Base-by-base conservation (phyloP, 768 basidiomycete species). In the Hypholoma sublateritium region DNA sequence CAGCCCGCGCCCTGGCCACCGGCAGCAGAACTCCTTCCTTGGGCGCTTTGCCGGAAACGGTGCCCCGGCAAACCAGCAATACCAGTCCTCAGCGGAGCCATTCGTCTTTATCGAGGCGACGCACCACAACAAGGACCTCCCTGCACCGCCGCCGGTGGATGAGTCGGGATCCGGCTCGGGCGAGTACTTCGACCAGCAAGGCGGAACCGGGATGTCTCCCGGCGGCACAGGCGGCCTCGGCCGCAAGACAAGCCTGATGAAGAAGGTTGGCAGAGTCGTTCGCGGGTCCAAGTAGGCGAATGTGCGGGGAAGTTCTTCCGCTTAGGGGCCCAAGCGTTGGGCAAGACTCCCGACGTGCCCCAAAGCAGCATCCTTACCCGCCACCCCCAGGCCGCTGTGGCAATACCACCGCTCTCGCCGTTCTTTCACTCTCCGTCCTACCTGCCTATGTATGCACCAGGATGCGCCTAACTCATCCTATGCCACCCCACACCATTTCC, bases 241-340 rank as follows among this genome's bases (percentile, higher is more conserved):
- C 45, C 79, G 91, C 65, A 92, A 86, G 79, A 79, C 87, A 1
- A 91, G 89, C 67, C 73, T 93, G 57, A 80, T 92, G 77, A 88
- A 87, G 81, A 91, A 88, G 69, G 82, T 92, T 54, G 87, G 87
- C 61, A 80, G 82, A 43, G 91, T 80, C 5, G 88, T 91, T 50
- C 83, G 86, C 57, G 82, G 85, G 3, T 76, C 76, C 59, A 75
- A 74, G 66, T 75, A 68, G 65, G 52, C 19, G 36, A 28, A n/a
- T 25, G 25, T 47, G 25, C 14, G n/a, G 43, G n/a, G 17, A 44
- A 43, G 3, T 13, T 14, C 25, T 47, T 28, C 25, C 44, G 13
- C 16, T 46, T n/a, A 47, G 25, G 39, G 42, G 53, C 42, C n/a
- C 12, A 32, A 16, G 28, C 37, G 21, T 50, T 19, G 19, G 22